Base-by-base conservation (phyloP, 2,329 filamentous ascomycete species). In the Setomelanomma holmii region DNA sequence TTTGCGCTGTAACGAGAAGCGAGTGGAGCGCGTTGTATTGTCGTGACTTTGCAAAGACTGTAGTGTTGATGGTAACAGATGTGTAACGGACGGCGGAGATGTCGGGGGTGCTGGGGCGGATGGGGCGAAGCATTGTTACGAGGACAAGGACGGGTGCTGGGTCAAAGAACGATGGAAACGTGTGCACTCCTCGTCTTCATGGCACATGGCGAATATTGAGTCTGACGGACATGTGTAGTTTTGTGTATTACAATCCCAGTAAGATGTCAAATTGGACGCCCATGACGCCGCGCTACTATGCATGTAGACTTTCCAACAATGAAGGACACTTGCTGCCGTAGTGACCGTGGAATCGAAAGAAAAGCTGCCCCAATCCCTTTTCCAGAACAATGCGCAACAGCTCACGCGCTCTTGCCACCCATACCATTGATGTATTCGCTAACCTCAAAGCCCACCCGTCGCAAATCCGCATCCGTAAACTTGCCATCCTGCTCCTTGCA, bases 401-500 rank as follows among this genome's bases (percentile, higher is more conserved):
- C 11, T 50, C 24, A 52, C 19, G 12, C 50, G 17, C 36, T 47
- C 35, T 40, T 52, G 21, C 49, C 45, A 41, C 50, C 51, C 46
- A 72, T 49, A 7, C 66, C 64, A 33, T 76, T 66, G 12, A 91
- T 82, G 86, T 89, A 96, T 75, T 97, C 93, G 48, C 89, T 84
- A 58, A 97, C 86, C 78, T 97, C 93, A 75, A 97, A 97, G 1
- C 86, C 88, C 43, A 96, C 78, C 56, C 92, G 81, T 53, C 91
- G 82, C 71, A 92, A 80, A 10, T 86, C 86, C 66, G 72, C 66
- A 14, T 76, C 72, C 30, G 77, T 75, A 49, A 81, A 68, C 39
- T 57, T 55, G 16, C 64, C 58, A 1, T 56, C 69, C 33, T 64
- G 71, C 41, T 65, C 68, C 51, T 71, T 75, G 40, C 63, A 65